Percentiles rank a stretch among this genome's conserved stretches.
Evolutionary conservation across 164 flowering plant species (phyloP).

Genomic region (Nymphaea thermarum): DNA sequence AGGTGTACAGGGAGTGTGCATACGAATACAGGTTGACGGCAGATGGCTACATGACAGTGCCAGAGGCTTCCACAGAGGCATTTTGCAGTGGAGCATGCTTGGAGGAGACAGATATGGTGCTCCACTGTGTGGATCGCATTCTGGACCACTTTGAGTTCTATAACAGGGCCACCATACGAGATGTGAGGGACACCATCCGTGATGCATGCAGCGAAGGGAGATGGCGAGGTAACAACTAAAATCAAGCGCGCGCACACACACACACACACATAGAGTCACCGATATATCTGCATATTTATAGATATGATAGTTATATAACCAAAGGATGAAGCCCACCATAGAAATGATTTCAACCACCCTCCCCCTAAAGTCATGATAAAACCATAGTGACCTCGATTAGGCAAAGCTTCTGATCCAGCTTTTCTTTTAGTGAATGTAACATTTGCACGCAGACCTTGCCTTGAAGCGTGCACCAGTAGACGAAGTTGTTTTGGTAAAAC

Average conservation of each 20-base stretch:
- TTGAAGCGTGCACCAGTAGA: no score
- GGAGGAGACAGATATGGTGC: conserved; percentile 53
- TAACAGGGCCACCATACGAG: conserved; percentile 52
- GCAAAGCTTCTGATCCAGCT: no score
- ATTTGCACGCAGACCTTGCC: no score
- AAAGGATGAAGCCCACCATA: no score
- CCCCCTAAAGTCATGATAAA: no score
- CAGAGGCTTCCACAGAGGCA: conserved; percentile 34
- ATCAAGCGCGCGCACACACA: background rate
- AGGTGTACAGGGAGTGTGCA: conserved; percentile 64
- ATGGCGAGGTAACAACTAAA: conserved; percentile 34
- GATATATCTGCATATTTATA: no score
- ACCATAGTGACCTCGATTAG: no score
- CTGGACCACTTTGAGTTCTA: conserved; percentile 42
- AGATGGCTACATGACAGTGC: conserved; percentile 52
- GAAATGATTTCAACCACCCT: no score
- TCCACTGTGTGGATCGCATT: conserved; percentile 47
- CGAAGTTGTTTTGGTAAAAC: no score
- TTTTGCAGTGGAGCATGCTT: conserved; percentile 78
- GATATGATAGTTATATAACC: no score
- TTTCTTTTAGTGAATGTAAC: no score
- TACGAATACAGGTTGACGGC: conserved; percentile 47
- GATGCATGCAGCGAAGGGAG: conserved; percentile 56
- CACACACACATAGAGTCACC: background rate
- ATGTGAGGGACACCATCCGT: conserved; percentile 39